Evolutionary conservation across 495 filamentous ascomycete genomes (phyloP), one percentile per base, ranked within the genome.

Genomic region (Penicillium desertorum): DNA sequence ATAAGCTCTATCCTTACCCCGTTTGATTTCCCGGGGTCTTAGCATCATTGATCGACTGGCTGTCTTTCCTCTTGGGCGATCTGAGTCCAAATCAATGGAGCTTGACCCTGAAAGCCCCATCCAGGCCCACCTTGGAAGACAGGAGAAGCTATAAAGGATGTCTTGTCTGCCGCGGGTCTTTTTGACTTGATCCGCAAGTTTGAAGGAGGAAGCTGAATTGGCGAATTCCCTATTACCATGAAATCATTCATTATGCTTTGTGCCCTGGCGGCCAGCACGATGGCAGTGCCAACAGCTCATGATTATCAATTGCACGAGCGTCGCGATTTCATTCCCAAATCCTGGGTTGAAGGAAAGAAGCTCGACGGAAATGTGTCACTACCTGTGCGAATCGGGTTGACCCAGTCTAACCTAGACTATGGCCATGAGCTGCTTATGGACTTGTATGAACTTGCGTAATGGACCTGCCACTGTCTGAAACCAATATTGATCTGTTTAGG

Each of bases 381-480:
- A 17, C 80, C 81, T 2, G 76, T 86, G 23, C 75, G 81, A 44
- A 83, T 86, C 46, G 83, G 80, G 7, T 62, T 86, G 60, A 71
- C 71, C 5, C 82, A 86, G 63, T 71, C 71, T 27, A 84, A 84
- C 45, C 50, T 84, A 22, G 76, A 83, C 45, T 64, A 67, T 25
- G 81, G 74, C 0, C 78, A 84, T 57, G 79, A 80, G 14, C 76
- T 80, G 32, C 69, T 85, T 5, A 83, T 83, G 79, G 70, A 79
- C 46, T 68, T 84, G 66, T 83, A 65, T 29, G 69, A 10, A 37
- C 29, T 64, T 9, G 2, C 12, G 17, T 22, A 16, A 12, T 51
- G 10, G 46, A 58, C 14, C 16, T 17, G 1, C 25, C 17, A n/a
- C 8, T 16, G 5, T 51, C 6, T 17, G 7, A 12, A 25, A 20